Conservation (phyloP, 148 eudicot species). For the Rhododendron molle region DNA sequence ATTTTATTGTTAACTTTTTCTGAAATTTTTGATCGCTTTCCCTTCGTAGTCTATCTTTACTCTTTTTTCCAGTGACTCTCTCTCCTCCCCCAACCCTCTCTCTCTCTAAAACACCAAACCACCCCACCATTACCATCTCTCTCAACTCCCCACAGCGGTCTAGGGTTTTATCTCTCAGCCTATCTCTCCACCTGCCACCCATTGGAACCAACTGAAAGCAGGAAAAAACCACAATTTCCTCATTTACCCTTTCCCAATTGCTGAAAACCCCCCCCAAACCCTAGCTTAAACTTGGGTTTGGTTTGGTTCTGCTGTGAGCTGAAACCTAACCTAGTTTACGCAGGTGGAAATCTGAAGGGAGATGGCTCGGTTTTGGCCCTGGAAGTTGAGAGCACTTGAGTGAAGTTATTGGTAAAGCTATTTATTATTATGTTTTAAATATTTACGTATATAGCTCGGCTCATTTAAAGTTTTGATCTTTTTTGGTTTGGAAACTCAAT, state of each 20-base stretch:
- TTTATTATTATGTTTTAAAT: neutral
- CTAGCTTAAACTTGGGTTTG: neutral
- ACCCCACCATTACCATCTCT: neutral
- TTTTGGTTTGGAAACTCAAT: neutral
- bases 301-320: neutral
- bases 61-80: neutral
- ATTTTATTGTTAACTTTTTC: conserved; percentile 18
- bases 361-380: conserved; percentile 16
- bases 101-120: conserved; percentile 1
- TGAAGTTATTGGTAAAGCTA: conserved; percentile 15
- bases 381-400: conserved; percentile 17
- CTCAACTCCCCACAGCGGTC: neutral
- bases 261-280: neutral
- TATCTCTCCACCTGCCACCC: conserved; percentile 1
- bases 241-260: neutral
- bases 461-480: neutral
- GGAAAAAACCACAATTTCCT: neutral
- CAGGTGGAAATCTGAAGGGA: neutral
- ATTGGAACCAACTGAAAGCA: neutral
- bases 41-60: neutral
- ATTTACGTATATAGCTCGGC: neutral
- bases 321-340: conserved; percentile 10
- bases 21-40: neutral
- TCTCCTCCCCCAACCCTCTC: neutral
- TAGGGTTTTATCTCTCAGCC: neutral